These are phyloP conservation scores for Neopestalotiopsis sp. DNA, from an alignment of 2,329 filamentous ascomycete species.

Conservation along the genomic window DNA sequence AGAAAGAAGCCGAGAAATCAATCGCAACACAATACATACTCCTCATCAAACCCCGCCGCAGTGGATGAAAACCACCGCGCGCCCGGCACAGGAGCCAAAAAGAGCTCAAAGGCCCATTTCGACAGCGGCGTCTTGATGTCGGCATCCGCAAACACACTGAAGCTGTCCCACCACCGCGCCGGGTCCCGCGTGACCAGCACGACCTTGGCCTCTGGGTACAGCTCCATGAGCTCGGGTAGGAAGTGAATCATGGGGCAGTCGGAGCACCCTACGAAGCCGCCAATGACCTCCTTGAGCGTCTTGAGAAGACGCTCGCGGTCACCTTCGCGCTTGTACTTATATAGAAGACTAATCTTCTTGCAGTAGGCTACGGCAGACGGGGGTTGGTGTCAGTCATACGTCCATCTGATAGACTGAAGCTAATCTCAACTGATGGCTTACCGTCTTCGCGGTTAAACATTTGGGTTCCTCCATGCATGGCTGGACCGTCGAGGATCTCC, in stretches of 20 bases:
- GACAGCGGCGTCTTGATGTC: slow-evolving; percentile 5
- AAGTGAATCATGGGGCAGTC: slow-evolving; percentile 48
- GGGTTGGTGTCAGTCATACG: background rate
- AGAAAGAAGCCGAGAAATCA: background rate
- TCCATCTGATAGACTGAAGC: background rate
- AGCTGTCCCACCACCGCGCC: slow-evolving; percentile 39
- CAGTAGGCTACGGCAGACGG: slow-evolving; percentile 17
- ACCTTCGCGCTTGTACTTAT: slow-evolving; percentile 28
- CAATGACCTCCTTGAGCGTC: slow-evolving; percentile 39
- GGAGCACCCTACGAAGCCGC: slow-evolving; percentile 49
- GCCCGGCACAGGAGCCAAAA: slow-evolving; percentile 17
- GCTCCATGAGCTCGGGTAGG: slow-evolving; percentile 47
- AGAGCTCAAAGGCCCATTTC: background rate
- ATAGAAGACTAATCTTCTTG: slow-evolving; percentile 32
- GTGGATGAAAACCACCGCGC: slow-evolving; percentile 18
- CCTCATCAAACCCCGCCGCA: slow-evolving; percentile 9
- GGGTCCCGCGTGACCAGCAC: slow-evolving; percentile 43
- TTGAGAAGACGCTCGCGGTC: slow-evolving; percentile 33
- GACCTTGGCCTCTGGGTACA: slow-evolving; percentile 53
- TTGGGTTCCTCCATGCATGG: slow-evolving; percentile 52
- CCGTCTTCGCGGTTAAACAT: slow-evolving; percentile 39
- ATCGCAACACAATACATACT: background rate
- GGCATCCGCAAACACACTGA: slow-evolving; percentile 16
- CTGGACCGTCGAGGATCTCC: slow-evolving; percentile 50
- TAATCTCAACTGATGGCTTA: slow-evolving; percentile 18